A percentile compares a stretch with the other conserved stretches of the same genome.
Conservation (phyloP, 768 basidiomycete species). For the Trametes gibbosa region DNA sequence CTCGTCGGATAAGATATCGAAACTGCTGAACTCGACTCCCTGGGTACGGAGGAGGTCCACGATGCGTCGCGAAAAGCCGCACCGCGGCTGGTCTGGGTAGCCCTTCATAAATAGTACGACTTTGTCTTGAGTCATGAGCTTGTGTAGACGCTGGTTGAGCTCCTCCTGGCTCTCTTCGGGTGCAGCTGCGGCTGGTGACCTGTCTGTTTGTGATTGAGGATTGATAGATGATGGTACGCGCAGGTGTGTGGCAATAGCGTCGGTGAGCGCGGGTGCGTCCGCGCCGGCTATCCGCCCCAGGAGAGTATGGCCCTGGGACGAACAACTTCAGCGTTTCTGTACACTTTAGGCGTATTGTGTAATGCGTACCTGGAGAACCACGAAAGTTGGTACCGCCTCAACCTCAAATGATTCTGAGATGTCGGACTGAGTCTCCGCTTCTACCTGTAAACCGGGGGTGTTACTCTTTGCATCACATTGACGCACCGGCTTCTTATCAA, state of each 20-base stretch:
- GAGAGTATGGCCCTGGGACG: constrained; percentile 80
- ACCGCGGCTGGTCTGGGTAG: constrained; percentile 54
- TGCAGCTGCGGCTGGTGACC: constrained; percentile 32
- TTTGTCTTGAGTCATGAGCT: constrained; percentile 70
- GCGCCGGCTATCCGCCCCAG: constrained; percentile 78
- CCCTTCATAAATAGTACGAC: constrained; percentile 71
- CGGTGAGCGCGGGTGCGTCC: constrained; percentile 64
- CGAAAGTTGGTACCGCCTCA: constrained; percentile 81
- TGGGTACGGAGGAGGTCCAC: constrained; percentile 49
- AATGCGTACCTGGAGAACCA: constrained; percentile 70
- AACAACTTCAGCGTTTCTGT: neutral
- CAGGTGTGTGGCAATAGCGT: constrained; percentile 58
- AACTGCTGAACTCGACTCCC: constrained; percentile 50
- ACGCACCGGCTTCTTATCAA: neutral
- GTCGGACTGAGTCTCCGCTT: constrained; percentile 77
- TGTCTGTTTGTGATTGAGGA: constrained; percentile 51
- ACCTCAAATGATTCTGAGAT: constrained; percentile 93
- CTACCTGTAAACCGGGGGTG: constrained; percentile 48
- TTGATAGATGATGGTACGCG: constrained; percentile 28
- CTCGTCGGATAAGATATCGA: constrained; percentile 60
- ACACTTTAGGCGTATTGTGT: neutral
- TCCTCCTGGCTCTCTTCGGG: constrained; percentile 58
- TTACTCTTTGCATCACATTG: neutral
- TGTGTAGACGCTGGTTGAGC: constrained; percentile 58
- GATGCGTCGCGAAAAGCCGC: constrained; percentile 59